Base-by-base conservation (phyloP, 2,329 filamentous ascomycete species). In the Ophiostoma sp. region DNA sequence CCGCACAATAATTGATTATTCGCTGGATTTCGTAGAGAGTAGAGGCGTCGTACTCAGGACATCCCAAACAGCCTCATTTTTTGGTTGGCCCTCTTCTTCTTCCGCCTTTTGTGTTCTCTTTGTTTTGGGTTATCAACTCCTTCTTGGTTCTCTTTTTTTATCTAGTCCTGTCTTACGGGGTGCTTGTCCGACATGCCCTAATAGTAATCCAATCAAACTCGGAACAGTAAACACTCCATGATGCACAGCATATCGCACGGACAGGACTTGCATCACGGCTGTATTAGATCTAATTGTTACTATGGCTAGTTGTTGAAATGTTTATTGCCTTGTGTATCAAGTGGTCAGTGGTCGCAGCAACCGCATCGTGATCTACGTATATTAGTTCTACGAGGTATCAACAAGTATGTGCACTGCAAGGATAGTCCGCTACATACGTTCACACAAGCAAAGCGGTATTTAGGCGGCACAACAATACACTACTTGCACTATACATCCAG, bases 1-100 rank as follows among this genome's bases (percentile, higher is more conserved):
- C 8, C 33, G 35, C 62, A 39, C 62, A 65, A n/a, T 39, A 65
- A 65, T 39, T 64, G 57, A 35, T 62, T 8, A 62, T 62, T 62
- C 57, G 57, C 57, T 35, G 57, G 41, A 44, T 11, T 60, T 13
- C 13, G 10, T 31, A 6, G 8, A 57, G 44, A 11, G 5, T 6
- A 17, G 15, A 33, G 15, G 27, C 15, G 27, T 17, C 27, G 13
- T 20, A 15, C 39, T 15, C 15, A 41, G 39, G 2, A 41, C 15
- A 57, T 27, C 4, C 11, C 27, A 13, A 33, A 5, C 57, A 62
- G 57, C 57, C 57, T 62, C 57, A 62, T 27, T 33, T 62, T 62
- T 62, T 15, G 27, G 13, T 62, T 62, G 57, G 57, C 15, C 27
- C 57, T 57, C n/a, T 23, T 27, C 3, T 27, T 57, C 23, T 27